A percentile compares a stretch with the other conserved stretches of the same genome.
These are phyloP conservation scores for Entrophospora sp. DNA, from an alignment of 192 early-diverging fungal genomes.

Conservation along the genomic window DNA sequence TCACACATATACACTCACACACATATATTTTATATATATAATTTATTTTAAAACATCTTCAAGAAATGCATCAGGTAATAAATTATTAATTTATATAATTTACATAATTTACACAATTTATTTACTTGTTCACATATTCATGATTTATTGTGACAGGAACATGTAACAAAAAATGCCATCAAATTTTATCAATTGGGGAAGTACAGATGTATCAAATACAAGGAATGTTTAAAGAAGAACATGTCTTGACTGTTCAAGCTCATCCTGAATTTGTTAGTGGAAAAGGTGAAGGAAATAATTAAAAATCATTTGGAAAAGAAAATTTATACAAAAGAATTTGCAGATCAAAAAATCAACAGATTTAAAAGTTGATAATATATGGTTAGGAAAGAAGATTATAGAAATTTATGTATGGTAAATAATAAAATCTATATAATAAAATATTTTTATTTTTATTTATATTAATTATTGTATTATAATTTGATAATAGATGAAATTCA, in stretches of 20 bases:
- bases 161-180: slow-evolving; percentile 53
- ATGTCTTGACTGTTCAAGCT: slow-evolving; percentile 56
- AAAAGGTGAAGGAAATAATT: slow-evolving; percentile 33
- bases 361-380: not conserved
- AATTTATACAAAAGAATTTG: slow-evolving; percentile 20
- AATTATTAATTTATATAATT: not conserved
- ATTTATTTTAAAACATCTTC: slow-evolving; percentile 34
- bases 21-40: not conserved
- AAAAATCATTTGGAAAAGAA: slow-evolving; percentile 24
- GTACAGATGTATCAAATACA: slow-evolving; percentile 50
- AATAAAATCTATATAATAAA: slow-evolving; percentile 27
- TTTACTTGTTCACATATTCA: not conserved
- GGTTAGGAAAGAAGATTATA: not conserved
- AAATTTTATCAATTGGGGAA: slow-evolving; percentile 47
- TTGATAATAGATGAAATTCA: no score
- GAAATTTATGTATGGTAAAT: slow-evolving; percentile 2
- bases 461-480: no score
- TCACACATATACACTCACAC: no score
- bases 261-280: slow-evolving; percentile 60
- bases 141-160: slow-evolving; percentile 35
- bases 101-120: not conserved
- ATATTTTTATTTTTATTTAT: no score
- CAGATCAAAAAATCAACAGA: not conserved
- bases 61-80: slow-evolving; percentile 46
- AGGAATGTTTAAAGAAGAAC: slow-evolving; percentile 45